Evolutionary conservation across 163 green algal genomes (phyloP).

Genomic region (Scenedesmus sp.): DNA sequence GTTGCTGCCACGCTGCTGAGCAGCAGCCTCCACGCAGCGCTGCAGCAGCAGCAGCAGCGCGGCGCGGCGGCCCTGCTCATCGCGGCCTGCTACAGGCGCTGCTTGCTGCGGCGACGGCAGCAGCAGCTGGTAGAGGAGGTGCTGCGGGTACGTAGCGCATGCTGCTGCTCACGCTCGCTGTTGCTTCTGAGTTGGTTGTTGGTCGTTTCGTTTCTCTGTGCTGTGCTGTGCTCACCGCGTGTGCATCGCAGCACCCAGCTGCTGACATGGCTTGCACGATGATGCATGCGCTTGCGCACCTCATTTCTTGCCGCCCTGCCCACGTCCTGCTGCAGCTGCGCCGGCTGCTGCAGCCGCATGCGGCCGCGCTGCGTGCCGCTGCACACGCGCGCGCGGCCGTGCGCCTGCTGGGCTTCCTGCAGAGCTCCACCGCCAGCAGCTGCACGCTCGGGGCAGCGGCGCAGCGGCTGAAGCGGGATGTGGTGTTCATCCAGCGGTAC

Average conservation of each 20-base stretch:
- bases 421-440: constrained; percentile 1
- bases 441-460: not conserved
- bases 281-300: not conserved
- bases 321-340: constrained; percentile 3
- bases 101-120: constrained; percentile 5
- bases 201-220: no score
- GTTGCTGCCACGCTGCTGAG: not conserved
- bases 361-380: not conserved
- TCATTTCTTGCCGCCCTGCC: not conserved
- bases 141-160: not conserved
- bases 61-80: constrained; percentile 11
- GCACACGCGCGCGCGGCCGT: not conserved
- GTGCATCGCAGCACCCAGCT: no score
- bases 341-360: not conserved
- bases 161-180: not conserved
- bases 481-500: constrained; percentile 25
- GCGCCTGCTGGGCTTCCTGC: constrained; percentile 28
- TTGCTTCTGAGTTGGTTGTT: not conserved
- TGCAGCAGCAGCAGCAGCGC: constrained; percentile 19
- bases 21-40: not conserved
- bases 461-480: not conserved
- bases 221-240: no score
- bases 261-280: not conserved
- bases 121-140: constrained; percentile 5
- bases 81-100: constrained; percentile 28